Conservation (phyloP, 176 grass and related monocot genomes). For the Musa acuminata region DNA sequence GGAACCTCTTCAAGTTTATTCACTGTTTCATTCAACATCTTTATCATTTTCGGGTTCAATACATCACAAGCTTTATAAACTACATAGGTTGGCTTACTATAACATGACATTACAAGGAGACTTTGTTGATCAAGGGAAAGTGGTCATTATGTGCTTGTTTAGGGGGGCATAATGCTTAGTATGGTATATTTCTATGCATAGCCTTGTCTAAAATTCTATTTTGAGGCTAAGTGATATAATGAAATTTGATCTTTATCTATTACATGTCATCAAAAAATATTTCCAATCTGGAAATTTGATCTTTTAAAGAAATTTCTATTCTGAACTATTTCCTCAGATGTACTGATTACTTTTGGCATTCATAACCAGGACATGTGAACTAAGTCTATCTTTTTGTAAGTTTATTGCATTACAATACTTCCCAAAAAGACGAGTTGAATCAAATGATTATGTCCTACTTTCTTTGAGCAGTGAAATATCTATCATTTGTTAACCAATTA, state of each 20-base stretch:
- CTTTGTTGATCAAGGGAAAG: background rate
- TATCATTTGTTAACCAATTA: slow-evolving; percentile 22
- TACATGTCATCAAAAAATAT: background rate
- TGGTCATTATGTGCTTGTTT: background rate
- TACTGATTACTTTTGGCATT: background rate
- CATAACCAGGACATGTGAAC: background rate
- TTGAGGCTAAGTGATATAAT: background rate
- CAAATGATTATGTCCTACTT: background rate
- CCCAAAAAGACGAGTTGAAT: background rate
- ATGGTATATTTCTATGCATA: background rate
- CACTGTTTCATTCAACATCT: too few species aligned
- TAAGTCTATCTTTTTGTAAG: background rate
- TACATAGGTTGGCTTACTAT: too few species aligned
- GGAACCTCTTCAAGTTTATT: too few species aligned
- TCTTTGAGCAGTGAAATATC: background rate
- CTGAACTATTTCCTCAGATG: too few species aligned
- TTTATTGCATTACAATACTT: background rate
- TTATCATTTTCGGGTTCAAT: too few species aligned
- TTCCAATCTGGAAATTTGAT: background rate
- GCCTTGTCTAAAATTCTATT: background rate
- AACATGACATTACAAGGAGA: too few species aligned
- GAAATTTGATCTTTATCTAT: background rate
- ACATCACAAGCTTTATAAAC: too few species aligned
- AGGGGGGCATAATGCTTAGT: background rate
- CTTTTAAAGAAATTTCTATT: background rate